Evolutionary conservation across 257 asterid genomes (phyloP).

Genomic region (Jacaranda copaia): DNA sequence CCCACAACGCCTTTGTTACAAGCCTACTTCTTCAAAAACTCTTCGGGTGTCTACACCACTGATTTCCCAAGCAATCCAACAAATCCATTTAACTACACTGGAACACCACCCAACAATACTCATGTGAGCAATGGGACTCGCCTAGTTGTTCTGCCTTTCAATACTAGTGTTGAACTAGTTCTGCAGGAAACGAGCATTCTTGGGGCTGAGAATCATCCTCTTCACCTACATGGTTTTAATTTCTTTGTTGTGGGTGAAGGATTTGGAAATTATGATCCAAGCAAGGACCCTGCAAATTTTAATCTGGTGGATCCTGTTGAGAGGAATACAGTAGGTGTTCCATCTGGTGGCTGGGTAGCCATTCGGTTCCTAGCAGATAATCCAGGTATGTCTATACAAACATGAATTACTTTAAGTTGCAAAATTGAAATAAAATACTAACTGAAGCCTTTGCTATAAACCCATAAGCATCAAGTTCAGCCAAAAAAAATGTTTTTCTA

Average conservation of each 20-base stretch:
- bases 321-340: conserved; percentile 73
- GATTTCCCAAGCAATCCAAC: conserved; percentile 64
- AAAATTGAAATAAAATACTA: not conserved
- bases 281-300: conserved; percentile 55
- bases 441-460: not conserved
- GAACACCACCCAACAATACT: conserved; percentile 71
- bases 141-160: conserved; percentile 55
- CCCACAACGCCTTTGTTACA: conserved; percentile 67
- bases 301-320: conserved; percentile 75
- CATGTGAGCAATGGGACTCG: conserved; percentile 57
- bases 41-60: conserved; percentile 55
- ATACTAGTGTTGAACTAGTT: conserved; percentile 67
- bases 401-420: not conserved
- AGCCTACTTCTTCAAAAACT: conserved; percentile 52
- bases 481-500: not conserved
- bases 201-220: conserved; percentile 82
- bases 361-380: conserved; percentile 74
- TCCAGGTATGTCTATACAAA: conserved; percentile 50
- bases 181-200: conserved; percentile 74
- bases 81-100: conserved; percentile 67
- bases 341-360: conserved; percentile 80
- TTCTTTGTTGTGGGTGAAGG: conserved; percentile 77
- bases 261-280: conserved; percentile 60
- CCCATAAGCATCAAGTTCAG: not conserved
- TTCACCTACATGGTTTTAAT: conserved; percentile 77